phyloP scores from a whole-genome alignment of 2,329 filamentous ascomycete species.

The Hymenoscyphus scutula region DNA sequence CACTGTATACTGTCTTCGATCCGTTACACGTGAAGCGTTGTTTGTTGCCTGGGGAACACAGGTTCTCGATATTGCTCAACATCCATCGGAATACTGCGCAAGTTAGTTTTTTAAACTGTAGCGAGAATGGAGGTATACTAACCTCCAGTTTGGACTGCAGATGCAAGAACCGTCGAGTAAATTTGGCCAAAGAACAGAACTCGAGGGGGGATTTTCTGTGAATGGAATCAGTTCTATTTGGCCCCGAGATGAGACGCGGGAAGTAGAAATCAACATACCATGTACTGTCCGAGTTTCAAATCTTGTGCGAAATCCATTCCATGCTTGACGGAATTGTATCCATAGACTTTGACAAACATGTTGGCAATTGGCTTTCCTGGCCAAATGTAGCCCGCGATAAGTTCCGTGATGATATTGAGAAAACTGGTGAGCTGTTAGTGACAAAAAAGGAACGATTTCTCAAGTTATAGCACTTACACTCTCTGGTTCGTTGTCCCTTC shows the following conservation, averaged over 20 bases:
- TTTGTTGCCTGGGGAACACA: constrained; percentile 53
- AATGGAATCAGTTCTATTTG: not conserved
- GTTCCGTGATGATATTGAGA: constrained; percentile 71
- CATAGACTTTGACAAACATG: constrained; percentile 76
- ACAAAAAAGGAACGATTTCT: not conserved
- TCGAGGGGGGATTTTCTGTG: constrained; percentile 23
- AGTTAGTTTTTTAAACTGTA: not conserved
- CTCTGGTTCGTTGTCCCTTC: constrained; percentile 60
- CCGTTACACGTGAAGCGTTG: constrained; percentile 54
- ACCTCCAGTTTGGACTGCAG: constrained; percentile 37
- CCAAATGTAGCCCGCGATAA: constrained; percentile 69
- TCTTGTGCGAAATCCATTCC: constrained; percentile 20
- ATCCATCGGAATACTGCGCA: constrained; percentile 39
- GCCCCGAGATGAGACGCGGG: not conserved
- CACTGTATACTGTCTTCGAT: constrained; percentile 58
- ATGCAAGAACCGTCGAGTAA: constrained; percentile 37
- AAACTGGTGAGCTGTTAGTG: constrained; percentile 32
- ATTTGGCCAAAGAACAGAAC: constrained; percentile 38
- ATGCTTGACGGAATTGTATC: constrained; percentile 60
- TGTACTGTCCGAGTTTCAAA: constrained; percentile 64
- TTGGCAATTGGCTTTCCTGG: constrained; percentile 63
- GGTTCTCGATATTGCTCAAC: constrained; percentile 56
- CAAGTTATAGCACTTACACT: constrained; percentile 13
- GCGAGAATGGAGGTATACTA: constrained; percentile 16
- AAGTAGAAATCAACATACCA: constrained; percentile 39